phyloP scores from a whole-genome alignment of 495 filamentous ascomycete genomes.

The Penicillium canariense region DNA sequence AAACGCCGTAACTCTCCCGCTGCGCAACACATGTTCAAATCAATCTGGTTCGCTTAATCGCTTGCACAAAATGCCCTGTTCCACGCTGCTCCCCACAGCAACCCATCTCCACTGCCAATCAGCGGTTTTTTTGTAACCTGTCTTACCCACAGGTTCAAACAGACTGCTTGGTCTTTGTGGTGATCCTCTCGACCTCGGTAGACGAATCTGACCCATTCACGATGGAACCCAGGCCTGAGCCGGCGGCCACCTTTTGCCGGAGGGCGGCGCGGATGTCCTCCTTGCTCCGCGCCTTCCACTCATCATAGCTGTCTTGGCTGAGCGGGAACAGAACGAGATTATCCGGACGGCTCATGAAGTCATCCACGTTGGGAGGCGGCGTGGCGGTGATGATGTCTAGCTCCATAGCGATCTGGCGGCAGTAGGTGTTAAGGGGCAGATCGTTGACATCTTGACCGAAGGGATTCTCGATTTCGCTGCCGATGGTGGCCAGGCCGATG shows the following conservation, averaged over 20 bases:
- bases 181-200: conserved; percentile 20
- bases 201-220: conserved; percentile 26
- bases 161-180: conserved; percentile 22
- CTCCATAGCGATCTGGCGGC: conserved; percentile 66
- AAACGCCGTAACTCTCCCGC: conserved; percentile 35
- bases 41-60: conserved; percentile 21
- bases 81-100: not conserved
- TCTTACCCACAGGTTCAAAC: conserved; percentile 15
- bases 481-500: conserved; percentile 81
- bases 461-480: conserved; percentile 84
- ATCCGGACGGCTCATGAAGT: conserved; percentile 54
- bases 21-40: conserved; percentile 16
- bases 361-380: conserved; percentile 52
- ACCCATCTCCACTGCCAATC: not conserved
- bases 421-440: conserved; percentile 75
- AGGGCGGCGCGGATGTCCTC: conserved; percentile 58
- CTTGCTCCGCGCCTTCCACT: conserved; percentile 61
- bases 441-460: conserved; percentile 89
- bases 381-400: conserved; percentile 68
- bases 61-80: conserved; percentile 15
- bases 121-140: not conserved
- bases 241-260: conserved; percentile 40
- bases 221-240: conserved; percentile 4
- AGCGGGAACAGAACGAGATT: conserved; percentile 72
- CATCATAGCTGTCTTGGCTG: conserved; percentile 53